These are phyloP conservation scores for Neurospora crassa DNA, from an alignment of 2,329 filamentous ascomycete species.

Conservation along the genomic window DNA sequence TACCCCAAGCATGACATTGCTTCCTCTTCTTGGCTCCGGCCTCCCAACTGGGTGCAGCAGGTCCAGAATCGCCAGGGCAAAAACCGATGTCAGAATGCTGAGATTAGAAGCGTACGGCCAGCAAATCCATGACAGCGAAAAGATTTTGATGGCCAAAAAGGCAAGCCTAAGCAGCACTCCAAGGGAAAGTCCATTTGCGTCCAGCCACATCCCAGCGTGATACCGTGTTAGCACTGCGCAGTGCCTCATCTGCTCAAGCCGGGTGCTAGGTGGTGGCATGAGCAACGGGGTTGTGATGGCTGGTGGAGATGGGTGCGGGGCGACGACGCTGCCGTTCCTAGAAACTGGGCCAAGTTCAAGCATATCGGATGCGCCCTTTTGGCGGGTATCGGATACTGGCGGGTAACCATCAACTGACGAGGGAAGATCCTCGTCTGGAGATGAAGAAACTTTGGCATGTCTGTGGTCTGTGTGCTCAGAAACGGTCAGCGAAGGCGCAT, in stretches of 20 bases:
- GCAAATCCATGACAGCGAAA: constrained; percentile 57
- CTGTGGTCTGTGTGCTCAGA: constrained; percentile 23
- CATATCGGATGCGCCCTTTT: constrained; percentile 13
- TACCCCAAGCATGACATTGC: constrained; percentile 8
- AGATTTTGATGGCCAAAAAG: constrained; percentile 61
- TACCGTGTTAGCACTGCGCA: constrained; percentile 28
- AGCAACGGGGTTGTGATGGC: constrained; percentile 32
- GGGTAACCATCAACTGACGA: constrained; percentile 18
- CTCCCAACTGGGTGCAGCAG: constrained; percentile 25
- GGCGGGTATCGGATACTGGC: constrained; percentile 20
- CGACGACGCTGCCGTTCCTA: constrained; percentile 11
- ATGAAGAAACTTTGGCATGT: constrained; percentile 22
- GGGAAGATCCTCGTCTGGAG: constrained; percentile 23
- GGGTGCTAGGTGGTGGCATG: constrained; percentile 37
- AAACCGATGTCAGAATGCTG: constrained; percentile 55
- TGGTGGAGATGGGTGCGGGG: constrained; percentile 5
- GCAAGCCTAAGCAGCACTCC: constrained; percentile 39
- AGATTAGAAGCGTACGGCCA: constrained; percentile 60
- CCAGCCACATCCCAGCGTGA: constrained; percentile 22
- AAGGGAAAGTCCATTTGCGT: constrained; percentile 22
- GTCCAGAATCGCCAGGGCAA: constrained; percentile 61
- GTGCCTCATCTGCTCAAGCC: constrained; percentile 25
- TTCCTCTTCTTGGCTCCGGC: background rate
- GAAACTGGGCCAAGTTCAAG: constrained; percentile 6
- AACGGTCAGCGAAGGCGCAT: constrained; percentile 6